Percentiles rank a stretch among this genome's conserved stretches.
Conservation (phyloP, 116 monocot genomes). For the Trichopus zeylanicus region DNA sequence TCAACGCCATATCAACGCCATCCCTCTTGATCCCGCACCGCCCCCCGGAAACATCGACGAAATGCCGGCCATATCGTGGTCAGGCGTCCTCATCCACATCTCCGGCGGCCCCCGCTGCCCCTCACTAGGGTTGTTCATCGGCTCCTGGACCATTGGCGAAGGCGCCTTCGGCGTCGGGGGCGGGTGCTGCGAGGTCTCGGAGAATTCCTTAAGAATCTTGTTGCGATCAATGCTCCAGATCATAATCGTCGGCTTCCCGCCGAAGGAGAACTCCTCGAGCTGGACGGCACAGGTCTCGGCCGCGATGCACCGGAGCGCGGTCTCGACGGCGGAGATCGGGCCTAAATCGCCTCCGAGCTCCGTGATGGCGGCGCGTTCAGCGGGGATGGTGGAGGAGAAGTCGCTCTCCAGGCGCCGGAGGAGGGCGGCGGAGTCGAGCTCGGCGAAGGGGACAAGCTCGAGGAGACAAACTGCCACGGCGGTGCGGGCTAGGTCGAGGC, state of each 20-base stretch:
- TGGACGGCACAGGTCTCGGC: slow-evolving; percentile 71
- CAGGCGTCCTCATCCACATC: slow-evolving; percentile 55
- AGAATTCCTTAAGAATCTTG: slow-evolving; percentile 80
- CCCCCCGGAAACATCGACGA: slow-evolving; percentile 38
- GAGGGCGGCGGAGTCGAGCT: slow-evolving; percentile 65
- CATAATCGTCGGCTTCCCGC: slow-evolving; percentile 66
- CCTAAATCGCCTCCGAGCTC: slow-evolving; percentile 71
- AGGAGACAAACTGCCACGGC: slow-evolving; percentile 87
- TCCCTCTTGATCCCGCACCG: slow-evolving; percentile 15
- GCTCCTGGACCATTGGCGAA: slow-evolving; percentile 6
- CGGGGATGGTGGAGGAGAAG: slow-evolving; percentile 45
- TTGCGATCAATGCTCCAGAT: slow-evolving; percentile 74
- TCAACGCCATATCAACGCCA: slow-evolving; percentile 13
- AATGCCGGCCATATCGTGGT: slow-evolving; percentile 38
- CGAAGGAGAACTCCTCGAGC: slow-evolving; percentile 59
- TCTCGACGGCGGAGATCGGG: slow-evolving; percentile 48
- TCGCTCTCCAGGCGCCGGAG: slow-evolving; percentile 65
- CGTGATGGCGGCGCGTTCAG: slow-evolving; percentile 56
- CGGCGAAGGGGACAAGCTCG: slow-evolving; percentile 76
- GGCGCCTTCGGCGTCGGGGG: slow-evolving; percentile 3
- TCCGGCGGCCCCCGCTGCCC: slow-evolving; percentile 33
- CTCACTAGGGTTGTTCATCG: neutral
- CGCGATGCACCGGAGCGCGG: slow-evolving; percentile 64
- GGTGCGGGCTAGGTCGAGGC: slow-evolving; percentile 58
- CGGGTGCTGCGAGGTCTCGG: slow-evolving; percentile 47